phyloP scores from a whole-genome alignment of 306 rosid genomes.

The Arachis stenosperma region DNA sequence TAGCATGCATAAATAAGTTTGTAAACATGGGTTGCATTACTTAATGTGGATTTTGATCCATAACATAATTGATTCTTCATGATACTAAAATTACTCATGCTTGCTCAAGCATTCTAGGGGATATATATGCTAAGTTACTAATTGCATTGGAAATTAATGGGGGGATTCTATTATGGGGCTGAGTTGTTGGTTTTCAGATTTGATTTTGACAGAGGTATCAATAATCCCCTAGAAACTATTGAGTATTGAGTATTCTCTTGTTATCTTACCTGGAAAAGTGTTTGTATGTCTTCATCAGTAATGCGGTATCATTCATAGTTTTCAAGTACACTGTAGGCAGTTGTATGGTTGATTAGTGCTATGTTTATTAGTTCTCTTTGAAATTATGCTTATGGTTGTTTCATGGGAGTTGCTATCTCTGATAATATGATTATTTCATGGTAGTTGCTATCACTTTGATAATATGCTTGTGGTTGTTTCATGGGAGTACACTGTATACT shows the following conservation, averaged over 20 bases:
- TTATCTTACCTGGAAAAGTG: not conserved
- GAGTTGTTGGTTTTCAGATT: not conserved
- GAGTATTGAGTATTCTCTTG: slow-evolving; percentile 1
- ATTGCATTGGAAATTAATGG: slow-evolving; percentile 11
- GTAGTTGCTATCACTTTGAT: not conserved
- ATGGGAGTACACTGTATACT: not conserved
- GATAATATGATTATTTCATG: slow-evolving; percentile 2
- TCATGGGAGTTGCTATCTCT: not conserved
- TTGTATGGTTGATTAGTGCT: slow-evolving; percentile 3
- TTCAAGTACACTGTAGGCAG: not conserved
- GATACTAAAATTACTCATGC: slow-evolving; percentile 5
- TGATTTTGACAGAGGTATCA: not conserved
- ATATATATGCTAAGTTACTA: not conserved
- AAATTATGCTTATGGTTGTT: slow-evolving; percentile 7
- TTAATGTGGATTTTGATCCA: slow-evolving; percentile 22
- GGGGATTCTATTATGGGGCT: not conserved
- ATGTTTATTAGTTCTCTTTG: slow-evolving; percentile 11
- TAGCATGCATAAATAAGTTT: slow-evolving; percentile 15
- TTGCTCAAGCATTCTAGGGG: slow-evolving; percentile 10
- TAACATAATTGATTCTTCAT: slow-evolving; percentile 5
- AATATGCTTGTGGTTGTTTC: slow-evolving; percentile 5
- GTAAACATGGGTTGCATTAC: not conserved
- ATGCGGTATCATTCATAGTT: not conserved
- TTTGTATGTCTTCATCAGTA: not conserved
- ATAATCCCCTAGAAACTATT: not conserved